Evolutionary conservation across 2,329 filamentous ascomycete species (phyloP), one percentile per base, ranked within the genome.

Genomic region (Diplodia scrobiculata): DNA sequence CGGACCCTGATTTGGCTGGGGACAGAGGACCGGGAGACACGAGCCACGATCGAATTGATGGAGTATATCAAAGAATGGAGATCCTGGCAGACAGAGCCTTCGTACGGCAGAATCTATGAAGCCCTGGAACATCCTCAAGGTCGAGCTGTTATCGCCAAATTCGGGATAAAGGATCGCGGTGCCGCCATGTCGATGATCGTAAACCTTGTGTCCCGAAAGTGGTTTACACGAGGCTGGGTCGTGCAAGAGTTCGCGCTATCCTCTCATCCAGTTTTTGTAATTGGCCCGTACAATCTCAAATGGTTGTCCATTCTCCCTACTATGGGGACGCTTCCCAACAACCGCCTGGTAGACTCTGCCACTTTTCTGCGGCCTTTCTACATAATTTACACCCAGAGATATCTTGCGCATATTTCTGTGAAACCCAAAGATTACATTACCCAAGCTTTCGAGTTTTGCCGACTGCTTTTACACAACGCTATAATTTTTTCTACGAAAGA

Each of bases 1-100:
- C n/a, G 38, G 14, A 58, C 66, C 6, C 13, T 52, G 13, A 53
- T 65, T 11, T 69, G 69, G 69, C 64, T 71, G 1, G 69, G 69
- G 13, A 17, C 32, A 4, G 51, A 54, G 9, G 51, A 54, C 19
- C 27, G 17, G 7, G n/a, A 36, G 2, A 54, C 51, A 21, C 27
- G 29, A 17, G 1, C 19, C 29, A 27, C 51, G 14, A 1, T 36
- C 27, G 7, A 21, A 9, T 17, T 54, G 5, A 1, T 36, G 7
- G 13, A 52, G 1, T 25, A 52, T 5, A 2, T 52, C 4, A 1
- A 4, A 1, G 25, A 5, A n/a, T 41, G 38, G 38, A 3, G 1
- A 2, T 3, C 2, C 14, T 32, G 5, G 29, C 38, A 41, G 2
- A 7, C 38, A 17, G 14, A 41, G 17, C 2, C 38, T 17, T 2